Evolutionary conservation across 2,329 filamentous ascomycete species (phyloP), one percentile per base, ranked within the genome.

Genomic region (Alternaria alternata): DNA sequence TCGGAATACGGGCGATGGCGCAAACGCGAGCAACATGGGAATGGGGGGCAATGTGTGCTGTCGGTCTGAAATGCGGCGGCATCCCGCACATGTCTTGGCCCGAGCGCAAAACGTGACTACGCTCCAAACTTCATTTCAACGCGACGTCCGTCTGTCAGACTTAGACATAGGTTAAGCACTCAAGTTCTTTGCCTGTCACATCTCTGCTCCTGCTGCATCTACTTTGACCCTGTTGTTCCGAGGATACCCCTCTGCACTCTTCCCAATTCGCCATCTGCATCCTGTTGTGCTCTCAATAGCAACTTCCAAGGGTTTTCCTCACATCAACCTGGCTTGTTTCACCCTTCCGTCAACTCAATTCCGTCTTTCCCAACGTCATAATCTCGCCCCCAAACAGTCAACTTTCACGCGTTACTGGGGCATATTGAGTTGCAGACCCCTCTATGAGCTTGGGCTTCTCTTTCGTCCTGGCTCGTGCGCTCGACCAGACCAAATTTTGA

Each of bases 391-490:
- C 11, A 24, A 22, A 20, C 51, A 43, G 36, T 43, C 30, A 52
- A 18, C 34, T n/a, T 47, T 43, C 51, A 47, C 49, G 30, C 24
- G n/a, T 41, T 47, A 28, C 38, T 18, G 44, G 54, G 49, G 47
- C 18, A 57, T 24, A 38, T 28, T 57, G 22, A 48, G 36, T 60
- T 52, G 36, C 39, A 22, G 16, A 41, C 36, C 58, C 54, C 43
- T 61, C 58, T n/a, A 51, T 61, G 42, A 57, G 56, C 57, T 67
- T 65, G 61, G 55, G 58, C 53, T 43, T 56, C 52, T 51, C 58
- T 46, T 48, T 60, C 42, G 58, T 43, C 61, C 61, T 68, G 71
- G 72, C 71, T 70, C 72, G 73, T 75, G 73, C 71, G 57, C 55
- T 59, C 54, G 59, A 60, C 63, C 69, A 66, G 63, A 64, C 61